Conservation (phyloP, 495 filamentous ascomycete species). For the Xylaria curta region DNA sequence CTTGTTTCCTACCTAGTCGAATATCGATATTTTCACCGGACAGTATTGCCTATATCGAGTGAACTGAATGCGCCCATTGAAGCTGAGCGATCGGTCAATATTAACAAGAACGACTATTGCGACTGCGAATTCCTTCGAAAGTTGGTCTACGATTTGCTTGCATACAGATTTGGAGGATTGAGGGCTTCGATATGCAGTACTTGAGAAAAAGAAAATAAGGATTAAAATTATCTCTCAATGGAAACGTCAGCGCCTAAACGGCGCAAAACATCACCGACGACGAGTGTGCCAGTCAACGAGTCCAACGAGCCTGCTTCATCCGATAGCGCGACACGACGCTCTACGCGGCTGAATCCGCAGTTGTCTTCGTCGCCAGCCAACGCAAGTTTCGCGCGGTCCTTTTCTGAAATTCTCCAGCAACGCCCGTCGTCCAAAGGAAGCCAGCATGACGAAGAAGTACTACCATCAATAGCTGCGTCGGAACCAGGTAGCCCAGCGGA, state of each 20-base stretch:
- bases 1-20: not conserved
- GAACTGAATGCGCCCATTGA: not conserved
- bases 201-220: not conserved
- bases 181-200: not conserved
- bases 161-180: not conserved
- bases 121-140: not conserved
- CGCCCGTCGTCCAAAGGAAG: constrained; percentile 45
- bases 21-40: not conserved
- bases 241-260: constrained; percentile 65
- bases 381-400: constrained; percentile 67
- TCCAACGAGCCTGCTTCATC: constrained; percentile 31
- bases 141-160: not conserved
- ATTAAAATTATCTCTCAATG: constrained; percentile 46
- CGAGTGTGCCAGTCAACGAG: constrained; percentile 33
- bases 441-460: constrained; percentile 35
- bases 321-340: constrained; percentile 31
- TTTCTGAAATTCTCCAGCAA: constrained; percentile 64
- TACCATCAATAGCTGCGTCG: constrained; percentile 32
- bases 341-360: constrained; percentile 46
- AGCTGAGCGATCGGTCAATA: not conserved
- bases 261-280: constrained; percentile 62
- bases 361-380: constrained; percentile 72
- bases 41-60: too few relatives aligned
- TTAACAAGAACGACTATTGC: not conserved
- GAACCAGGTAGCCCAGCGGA: too few relatives aligned